These are phyloP conservation scores for Hortaea sp. DNA, from an alignment of 2,329 filamentous ascomycete species.

Conservation along the genomic window DNA sequence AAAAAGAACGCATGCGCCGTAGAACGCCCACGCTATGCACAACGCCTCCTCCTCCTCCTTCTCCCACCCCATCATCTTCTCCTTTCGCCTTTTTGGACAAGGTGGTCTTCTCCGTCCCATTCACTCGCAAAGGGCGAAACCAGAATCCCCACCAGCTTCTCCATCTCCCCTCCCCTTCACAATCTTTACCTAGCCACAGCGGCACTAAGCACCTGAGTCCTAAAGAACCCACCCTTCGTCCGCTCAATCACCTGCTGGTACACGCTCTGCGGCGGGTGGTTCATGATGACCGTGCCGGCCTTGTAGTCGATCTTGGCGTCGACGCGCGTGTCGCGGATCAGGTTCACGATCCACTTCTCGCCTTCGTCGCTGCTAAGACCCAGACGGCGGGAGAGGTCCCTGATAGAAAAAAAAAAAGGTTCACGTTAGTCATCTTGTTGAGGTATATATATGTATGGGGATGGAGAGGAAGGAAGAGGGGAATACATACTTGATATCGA, in stretches of 20 bases:
- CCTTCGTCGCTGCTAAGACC: constrained; percentile 89
- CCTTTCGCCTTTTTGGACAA: too few relatives aligned
- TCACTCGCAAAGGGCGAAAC: too few relatives aligned
- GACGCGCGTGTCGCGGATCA: constrained; percentile 92
- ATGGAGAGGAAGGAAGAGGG: neutral
- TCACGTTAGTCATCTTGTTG: neutral
- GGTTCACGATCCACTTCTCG: constrained; percentile 99
- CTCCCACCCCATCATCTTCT: too few relatives aligned
- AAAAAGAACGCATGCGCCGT: too few relatives aligned
- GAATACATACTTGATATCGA: constrained; percentile 71
- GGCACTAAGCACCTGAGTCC: constrained; percentile 80
- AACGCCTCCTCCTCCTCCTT: too few relatives aligned
- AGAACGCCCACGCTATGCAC: too few relatives aligned
- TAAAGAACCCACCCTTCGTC: constrained; percentile 97
- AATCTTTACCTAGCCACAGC: constrained; percentile 30
- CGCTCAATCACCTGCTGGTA: constrained; percentile 99
- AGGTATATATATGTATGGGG: neutral
- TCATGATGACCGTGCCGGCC: constrained; percentile 97
- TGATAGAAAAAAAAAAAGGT: constrained; percentile 20
- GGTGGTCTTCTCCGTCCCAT: too few relatives aligned
- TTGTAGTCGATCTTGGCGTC: constrained; percentile 99
- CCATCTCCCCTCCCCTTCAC: too few relatives aligned
- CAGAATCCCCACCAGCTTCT: too few relatives aligned
- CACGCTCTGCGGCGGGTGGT: constrained; percentile 95
- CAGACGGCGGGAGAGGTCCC: constrained; percentile 81